Base-by-base conservation (phyloP, 805 yeast species). In the Blastobotrys parvus region DNA sequence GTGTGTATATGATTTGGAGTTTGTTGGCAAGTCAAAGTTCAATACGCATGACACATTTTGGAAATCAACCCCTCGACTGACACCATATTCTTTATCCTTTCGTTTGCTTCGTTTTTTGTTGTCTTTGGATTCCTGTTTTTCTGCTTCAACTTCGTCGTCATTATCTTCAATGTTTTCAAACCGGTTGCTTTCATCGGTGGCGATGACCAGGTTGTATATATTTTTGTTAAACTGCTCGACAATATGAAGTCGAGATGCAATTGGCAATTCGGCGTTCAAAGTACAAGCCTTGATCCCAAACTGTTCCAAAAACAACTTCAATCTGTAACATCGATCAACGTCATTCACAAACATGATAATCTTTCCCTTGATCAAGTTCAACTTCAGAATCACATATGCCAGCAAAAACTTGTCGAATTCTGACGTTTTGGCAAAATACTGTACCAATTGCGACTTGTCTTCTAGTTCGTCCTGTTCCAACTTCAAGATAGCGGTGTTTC, bases 51-150 rank as follows among this genome's bases (percentile, higher is more conserved):
- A 92, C 46, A 92, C 97, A 56, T 92, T 90, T 55, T 76, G 80
- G 71, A 92, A 92, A 65, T 92, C 98, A 32, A 92, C 94, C 58
- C 98, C 98, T 63, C 98, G 77, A 20, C 96, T 83, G 34, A 89
- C 97, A 50, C 97, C 94, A 59, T 82, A 92, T 55, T 92, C 97
- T 48, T 69, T 72, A 56, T 82, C 88, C 45, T 73, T 70, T 44
- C 66, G 68, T 43, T 50, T 52, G 48, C 42, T 42, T 38, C 45
- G 37, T 37, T 50, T 49, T 16, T 45, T 53, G 33, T 48, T 46
- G 16, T 37, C 48, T 45, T 18, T 46, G 57, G 20, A 51, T 55
- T 18, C 29, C 18, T 15, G 18, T 11, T 25, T 7, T 55, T 92
- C 97, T 48, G 69, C 72, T 56, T 82, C 89, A 45, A 72, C 70